Evolutionary conservation across 2,329 filamentous ascomycete species (phyloP).

Genomic region (Madurella mycetomatis): DNA sequence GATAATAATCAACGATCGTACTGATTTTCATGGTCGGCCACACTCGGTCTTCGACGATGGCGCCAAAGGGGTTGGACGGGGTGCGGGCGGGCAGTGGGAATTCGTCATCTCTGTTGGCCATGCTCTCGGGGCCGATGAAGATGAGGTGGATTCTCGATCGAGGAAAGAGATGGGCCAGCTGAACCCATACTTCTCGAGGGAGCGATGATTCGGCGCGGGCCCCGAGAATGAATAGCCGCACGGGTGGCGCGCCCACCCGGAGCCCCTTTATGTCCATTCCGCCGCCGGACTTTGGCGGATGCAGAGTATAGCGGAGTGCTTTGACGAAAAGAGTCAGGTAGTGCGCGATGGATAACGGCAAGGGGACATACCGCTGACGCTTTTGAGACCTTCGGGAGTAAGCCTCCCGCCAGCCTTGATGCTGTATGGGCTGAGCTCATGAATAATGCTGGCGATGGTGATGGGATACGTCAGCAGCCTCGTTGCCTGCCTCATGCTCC

Average conservation of each 20-base stretch:
- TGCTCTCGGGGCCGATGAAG: conserved; percentile 93
- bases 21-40: conserved; percentile 91
- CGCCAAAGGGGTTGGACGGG: conserved; percentile 82
- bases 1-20: conserved; percentile 97
- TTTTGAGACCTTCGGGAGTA: conserved; percentile 86
- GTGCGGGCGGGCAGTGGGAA: conserved; percentile 87
- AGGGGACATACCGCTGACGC: conserved; percentile 70
- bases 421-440: conserved; percentile 90
- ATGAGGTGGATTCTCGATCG: conserved; percentile 83
- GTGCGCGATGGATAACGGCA: not conserved
- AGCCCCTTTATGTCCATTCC: conserved; percentile 72
- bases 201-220: conserved; percentile 96
- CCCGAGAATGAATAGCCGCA: conserved; percentile 88
- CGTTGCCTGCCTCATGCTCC: conserved; percentile 88
- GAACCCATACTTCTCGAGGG: conserved; percentile 88
- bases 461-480: conserved; percentile 89
- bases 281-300: conserved; percentile 76
- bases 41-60: conserved; percentile 87
- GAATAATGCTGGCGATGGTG: conserved; percentile 84
- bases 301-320: conserved; percentile 86
- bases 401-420: conserved; percentile 70
- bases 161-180: conserved; percentile 93
- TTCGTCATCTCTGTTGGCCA: conserved; percentile 89
- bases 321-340: conserved; percentile 33
- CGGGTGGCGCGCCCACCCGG: conserved; percentile 76